Percentiles rank a stretch among this genome's conserved stretches.
Conservation (phyloP, 176 grass and related monocot species). For the Alopecurus myosuroides region DNA sequence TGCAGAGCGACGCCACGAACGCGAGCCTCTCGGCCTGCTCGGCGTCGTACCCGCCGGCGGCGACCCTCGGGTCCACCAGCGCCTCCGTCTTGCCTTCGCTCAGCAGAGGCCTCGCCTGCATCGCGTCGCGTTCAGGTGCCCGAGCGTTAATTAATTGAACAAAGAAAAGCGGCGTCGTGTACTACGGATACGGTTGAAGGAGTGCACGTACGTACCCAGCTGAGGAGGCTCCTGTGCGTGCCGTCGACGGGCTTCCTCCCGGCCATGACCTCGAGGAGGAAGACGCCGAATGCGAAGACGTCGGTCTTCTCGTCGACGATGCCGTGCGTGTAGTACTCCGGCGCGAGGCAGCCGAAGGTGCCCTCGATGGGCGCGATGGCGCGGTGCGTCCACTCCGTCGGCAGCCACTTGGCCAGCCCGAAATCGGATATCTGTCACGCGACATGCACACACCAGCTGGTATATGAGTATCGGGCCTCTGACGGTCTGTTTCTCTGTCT, state of each 20-base stretch:
- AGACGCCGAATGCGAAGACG: conserved; percentile 90
- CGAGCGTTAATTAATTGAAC: no score
- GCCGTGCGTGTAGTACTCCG: conserved; percentile 94
- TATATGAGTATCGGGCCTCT: background rate
- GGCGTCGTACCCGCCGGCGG: conserved; percentile 39
- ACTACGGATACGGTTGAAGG: background rate
- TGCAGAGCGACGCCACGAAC: conserved; percentile 79
- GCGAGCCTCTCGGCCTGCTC: conserved; percentile 54
- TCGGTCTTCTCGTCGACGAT: conserved; percentile 95
- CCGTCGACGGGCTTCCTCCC: conserved; percentile 85
- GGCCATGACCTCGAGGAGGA: conserved; percentile 86
- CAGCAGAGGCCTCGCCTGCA: conserved; percentile 67
- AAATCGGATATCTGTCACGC: conserved; percentile 74
- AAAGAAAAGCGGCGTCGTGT: no score
- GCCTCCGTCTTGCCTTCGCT: conserved; percentile 43
- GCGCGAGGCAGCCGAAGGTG: conserved; percentile 88
- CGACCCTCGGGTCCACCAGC: conserved; percentile 54
- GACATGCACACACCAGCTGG: background rate
- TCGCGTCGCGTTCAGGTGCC: no score
- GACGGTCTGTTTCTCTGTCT: background rate
- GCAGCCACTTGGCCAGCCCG: conserved; percentile 91
- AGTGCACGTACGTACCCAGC: conserved; percentile 38
- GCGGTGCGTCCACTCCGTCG: conserved; percentile 86
- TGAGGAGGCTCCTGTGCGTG: conserved; percentile 73
- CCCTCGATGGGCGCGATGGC: conserved; percentile 91